These are phyloP conservation scores for Leccinum aurantiacum DNA, from an alignment of 768 basidiomycete genomes.

Conservation along the genomic window DNA sequence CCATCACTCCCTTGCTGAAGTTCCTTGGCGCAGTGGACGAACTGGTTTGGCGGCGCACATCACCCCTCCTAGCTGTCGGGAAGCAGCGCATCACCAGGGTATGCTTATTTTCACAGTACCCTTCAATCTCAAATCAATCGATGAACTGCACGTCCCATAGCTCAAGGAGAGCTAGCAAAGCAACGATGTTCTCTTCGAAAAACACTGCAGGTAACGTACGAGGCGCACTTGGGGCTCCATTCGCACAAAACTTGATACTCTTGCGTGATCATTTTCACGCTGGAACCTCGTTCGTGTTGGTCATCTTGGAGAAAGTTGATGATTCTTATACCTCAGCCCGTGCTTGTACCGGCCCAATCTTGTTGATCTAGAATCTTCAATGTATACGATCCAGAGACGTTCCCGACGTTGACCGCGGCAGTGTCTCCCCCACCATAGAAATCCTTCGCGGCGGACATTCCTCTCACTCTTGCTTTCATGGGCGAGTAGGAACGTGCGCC, in stretches of 20 bases:
- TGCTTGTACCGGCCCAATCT: background rate
- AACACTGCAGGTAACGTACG: background rate
- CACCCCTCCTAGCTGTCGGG: constrained; percentile 13
- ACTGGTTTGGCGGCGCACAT: constrained; percentile 28
- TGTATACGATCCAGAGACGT: constrained; percentile 22
- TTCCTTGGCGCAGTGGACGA: constrained; percentile 30
- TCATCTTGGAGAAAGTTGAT: background rate
- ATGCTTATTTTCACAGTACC: too few species aligned
- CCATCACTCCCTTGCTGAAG: constrained; percentile 23
- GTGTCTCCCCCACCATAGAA: background rate
- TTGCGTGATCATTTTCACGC: background rate
- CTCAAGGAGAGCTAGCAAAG: too few species aligned
- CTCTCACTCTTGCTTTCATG: constrained; percentile 45
- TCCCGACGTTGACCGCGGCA: constrained; percentile 24
- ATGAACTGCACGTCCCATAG: background rate
- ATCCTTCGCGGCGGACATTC: constrained; percentile 28
- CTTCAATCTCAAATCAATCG: constrained; percentile 8
- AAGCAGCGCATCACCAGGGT: too few species aligned
- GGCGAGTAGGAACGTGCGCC: constrained; percentile 54
- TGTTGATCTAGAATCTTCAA: background rate
- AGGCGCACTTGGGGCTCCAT: background rate
- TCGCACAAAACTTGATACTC: background rate
- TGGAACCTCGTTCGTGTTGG: background rate
- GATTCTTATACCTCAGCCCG: background rate
- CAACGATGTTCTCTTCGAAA: constrained; percentile 1